Evolutionary conservation across 1,139 yeast species (phyloP), one percentile per base, ranked within the genome.

Genomic region (Blastobotrys petasosporus): DNA sequence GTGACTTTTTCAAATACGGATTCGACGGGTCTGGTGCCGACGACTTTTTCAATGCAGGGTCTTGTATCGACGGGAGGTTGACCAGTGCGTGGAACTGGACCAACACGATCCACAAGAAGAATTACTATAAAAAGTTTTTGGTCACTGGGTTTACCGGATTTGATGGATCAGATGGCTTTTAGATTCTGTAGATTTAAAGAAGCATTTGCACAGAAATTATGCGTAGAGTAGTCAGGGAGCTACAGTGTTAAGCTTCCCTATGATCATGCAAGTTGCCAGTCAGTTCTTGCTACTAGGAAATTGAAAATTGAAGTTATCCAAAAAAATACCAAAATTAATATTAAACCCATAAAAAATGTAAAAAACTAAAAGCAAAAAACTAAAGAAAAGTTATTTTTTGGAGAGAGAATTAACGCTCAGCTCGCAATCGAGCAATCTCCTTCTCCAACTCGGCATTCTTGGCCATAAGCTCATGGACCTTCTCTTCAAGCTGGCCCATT

Each of bases 31-130:
- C 85, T 6, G 92, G 92, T 37, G 87, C 87, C 6, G 86, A 82
- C 56, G 82, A 83, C 61, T 82, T 79, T 61, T 82, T 79, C 60
- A 82, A 82, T 70, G 85, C 87, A 23, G 92, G 92, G 1, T 77
- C 85, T 11, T 82, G 92, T 64, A 82, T 82, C 48, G 92, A 82
- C 60, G 92, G 90, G 17, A 73, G 90, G 44, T 66, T 83, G 44
- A 82, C 92, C 0, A 76, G 83, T 45, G 85, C 88, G 1, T 83
- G 90, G 85, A 83, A 82, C 56, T 84, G 85, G 74, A 82, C 87
- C 44, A 82, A 83, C 58, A 73, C 74, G 49, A 77, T 82, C 39
- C 65, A 79, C 29, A 80, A 80, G 59, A 82, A 81, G 58, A 70
- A 73, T 8, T 82, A 81, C 59, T 79, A 76, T 57, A 80, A 78